Conservation (phyloP, 2,329 filamentous ascomycete genomes). For the Neonectria hederae region DNA sequence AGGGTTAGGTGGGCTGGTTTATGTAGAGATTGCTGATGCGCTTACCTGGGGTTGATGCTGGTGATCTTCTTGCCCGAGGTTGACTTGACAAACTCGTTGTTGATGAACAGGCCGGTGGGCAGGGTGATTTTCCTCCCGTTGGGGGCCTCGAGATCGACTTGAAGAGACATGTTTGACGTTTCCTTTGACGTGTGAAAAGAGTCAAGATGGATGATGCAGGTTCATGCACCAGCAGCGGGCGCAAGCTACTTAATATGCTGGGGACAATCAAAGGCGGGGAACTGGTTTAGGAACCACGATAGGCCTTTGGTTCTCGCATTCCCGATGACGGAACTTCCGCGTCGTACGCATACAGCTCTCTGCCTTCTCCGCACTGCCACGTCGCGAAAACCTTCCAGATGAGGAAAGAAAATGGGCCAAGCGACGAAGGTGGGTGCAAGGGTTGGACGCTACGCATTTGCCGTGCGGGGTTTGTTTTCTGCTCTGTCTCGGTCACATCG, state of each 20-base stretch:
- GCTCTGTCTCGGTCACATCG: background rate
- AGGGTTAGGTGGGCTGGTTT: background rate
- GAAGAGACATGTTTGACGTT: constrained; percentile 20
- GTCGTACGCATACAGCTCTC: background rate
- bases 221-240: background rate
- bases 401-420: constrained; percentile 16
- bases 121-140: constrained; percentile 73
- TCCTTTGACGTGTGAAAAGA: background rate
- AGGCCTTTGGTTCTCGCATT: constrained; percentile 2
- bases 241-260: constrained; percentile 8
- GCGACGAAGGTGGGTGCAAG: background rate
- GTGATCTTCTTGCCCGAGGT: constrained; percentile 64
- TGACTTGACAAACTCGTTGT: constrained; percentile 75
- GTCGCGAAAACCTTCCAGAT: constrained; percentile 7
- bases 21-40: background rate
- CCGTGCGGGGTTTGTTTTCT: constrained; percentile 1
- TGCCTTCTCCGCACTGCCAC: background rate
- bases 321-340: background rate
- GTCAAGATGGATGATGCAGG: background rate
- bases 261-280: background rate
- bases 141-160: constrained; percentile 70
- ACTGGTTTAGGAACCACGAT: constrained; percentile 18
- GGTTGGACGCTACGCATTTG: background rate
- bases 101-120: constrained; percentile 75
- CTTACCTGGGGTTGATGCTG: constrained; percentile 59